These are phyloP conservation scores for Parascedosporium putredinis DNA, from an alignment of 2,329 filamentous ascomycete species.

Conservation along the genomic window DNA sequence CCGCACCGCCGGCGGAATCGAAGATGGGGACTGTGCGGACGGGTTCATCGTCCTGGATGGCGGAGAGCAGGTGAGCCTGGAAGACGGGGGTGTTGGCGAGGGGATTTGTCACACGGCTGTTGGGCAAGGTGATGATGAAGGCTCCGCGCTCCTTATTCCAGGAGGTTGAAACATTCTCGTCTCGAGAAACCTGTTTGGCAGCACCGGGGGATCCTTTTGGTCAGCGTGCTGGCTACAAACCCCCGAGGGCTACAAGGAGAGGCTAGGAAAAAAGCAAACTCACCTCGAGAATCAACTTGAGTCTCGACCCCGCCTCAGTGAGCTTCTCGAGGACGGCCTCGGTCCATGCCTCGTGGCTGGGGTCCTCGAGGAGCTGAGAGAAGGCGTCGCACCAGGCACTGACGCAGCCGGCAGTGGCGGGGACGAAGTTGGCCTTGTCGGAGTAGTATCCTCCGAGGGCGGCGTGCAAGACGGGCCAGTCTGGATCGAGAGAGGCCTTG, in stretches of 20 bases:
- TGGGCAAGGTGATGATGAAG: slow-evolving; percentile 30
- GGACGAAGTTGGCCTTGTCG: slow-evolving; percentile 29
- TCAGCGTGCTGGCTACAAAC: not conserved
- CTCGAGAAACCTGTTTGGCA: slow-evolving; percentile 21
- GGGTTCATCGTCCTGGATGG: slow-evolving; percentile 22
- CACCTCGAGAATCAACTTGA: slow-evolving; percentile 26
- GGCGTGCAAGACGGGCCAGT: slow-evolving; percentile 31
- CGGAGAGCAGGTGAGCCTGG: slow-evolving; percentile 22
- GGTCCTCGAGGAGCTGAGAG: slow-evolving; percentile 29
- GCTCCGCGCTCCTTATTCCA: slow-evolving; percentile 27
- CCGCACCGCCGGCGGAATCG: slow-evolving; percentile 6
- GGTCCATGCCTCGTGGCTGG: slow-evolving; percentile 28
- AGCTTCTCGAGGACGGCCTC: slow-evolving; percentile 29
- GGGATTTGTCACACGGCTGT: slow-evolving; percentile 18
- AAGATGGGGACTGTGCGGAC: slow-evolving; percentile 3
- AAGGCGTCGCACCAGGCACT: slow-evolving; percentile 29
- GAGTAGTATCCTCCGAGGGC: slow-evolving; percentile 26
- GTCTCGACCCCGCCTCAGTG: slow-evolving; percentile 12
- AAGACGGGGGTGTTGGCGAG: slow-evolving; percentile 26
- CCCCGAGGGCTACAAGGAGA: not conserved
- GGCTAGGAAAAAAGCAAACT: not conserved
- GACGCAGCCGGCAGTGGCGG: slow-evolving; percentile 24
- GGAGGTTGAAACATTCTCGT: slow-evolving; percentile 19
- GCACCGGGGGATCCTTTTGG: not conserved
- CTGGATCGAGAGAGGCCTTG: slow-evolving; percentile 26